Evolutionary conservation across 148 eudicot species (phyloP).

Genomic region (Agrostemma githago): DNA sequence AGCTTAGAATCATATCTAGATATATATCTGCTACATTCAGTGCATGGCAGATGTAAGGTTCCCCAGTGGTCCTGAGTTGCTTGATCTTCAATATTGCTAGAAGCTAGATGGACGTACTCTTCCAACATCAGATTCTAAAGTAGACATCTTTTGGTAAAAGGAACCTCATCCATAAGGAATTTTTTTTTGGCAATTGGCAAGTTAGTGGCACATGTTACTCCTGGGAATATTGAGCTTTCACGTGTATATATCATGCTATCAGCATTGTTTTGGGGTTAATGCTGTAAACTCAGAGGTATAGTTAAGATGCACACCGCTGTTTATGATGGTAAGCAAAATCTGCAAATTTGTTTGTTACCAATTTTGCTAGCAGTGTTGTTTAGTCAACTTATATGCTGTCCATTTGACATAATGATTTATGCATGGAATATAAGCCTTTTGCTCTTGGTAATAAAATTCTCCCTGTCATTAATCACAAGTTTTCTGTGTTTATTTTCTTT

Average conservation of each 20-base stretch:
- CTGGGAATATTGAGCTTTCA: neutral
- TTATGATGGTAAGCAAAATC: conserved; percentile 1
- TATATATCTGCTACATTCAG: conserved; percentile 3
- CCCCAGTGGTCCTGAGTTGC: conserved; percentile 9
- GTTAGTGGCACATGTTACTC: conserved; percentile 1
- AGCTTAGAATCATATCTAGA: conserved; percentile 17
- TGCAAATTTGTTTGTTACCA: neutral
- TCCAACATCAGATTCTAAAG: conserved; percentile 21
- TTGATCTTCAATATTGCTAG: neutral
- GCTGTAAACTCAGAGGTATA: neutral
- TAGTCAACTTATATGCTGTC: neutral
- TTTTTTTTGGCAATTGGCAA: neutral
- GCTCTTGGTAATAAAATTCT: conserved; percentile 5
- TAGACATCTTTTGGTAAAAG: conserved; percentile 15
- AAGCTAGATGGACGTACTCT: conserved; percentile 9
- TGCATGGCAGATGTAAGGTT: conserved; percentile 14
- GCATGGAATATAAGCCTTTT: neutral
- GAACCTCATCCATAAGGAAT: conserved; percentile 8
- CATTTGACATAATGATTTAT: neutral
- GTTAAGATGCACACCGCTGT: neutral
- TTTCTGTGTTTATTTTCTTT: neutral
- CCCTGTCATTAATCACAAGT: neutral
- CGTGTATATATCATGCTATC: neutral
- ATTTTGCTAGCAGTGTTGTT: neutral
- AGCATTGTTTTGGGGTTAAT: neutral